Conservation (phyloP, 2,329 filamentous ascomycete species). For the Alternaria sp. region DNA sequence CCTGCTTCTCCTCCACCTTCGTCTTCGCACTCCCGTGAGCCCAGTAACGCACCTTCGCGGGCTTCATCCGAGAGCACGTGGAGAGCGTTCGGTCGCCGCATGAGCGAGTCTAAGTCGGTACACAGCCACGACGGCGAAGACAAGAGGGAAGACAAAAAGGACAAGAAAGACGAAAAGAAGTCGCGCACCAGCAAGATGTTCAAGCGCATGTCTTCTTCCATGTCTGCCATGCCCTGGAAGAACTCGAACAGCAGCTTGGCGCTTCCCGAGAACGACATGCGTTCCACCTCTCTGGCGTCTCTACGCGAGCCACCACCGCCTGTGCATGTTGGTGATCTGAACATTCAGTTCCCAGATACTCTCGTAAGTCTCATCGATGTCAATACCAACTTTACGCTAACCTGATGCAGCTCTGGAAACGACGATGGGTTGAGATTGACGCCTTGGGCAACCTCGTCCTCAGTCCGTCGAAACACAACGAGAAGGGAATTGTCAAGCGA, state of each 20-base stretch:
- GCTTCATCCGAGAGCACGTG: constrained; percentile 51
- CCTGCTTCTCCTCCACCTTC: constrained; percentile 40
- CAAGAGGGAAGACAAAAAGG: constrained; percentile 51
- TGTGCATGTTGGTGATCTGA: constrained; percentile 84
- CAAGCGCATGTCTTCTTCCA: constrained; percentile 69
- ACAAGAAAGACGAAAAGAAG: constrained; percentile 62
- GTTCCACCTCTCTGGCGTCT: constrained; percentile 32
- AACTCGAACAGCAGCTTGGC: constrained; percentile 50
- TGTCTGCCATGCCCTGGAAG: constrained; percentile 60
- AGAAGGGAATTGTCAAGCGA: constrained; percentile 71
- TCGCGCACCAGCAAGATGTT: constrained; percentile 67
- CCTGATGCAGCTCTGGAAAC: constrained; percentile 77
- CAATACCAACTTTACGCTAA: constrained; percentile 4
- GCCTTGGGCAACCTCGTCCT: constrained; percentile 82
- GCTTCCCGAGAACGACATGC: constrained; percentile 48
- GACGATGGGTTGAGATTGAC: constrained; percentile 85
- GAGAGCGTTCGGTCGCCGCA: constrained; percentile 45
- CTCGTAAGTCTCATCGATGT: constrained; percentile 56
- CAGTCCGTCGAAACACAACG: constrained; percentile 69
- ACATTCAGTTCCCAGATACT: constrained; percentile 96
- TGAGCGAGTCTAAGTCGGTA: constrained; percentile 45
- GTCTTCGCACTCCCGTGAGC: constrained; percentile 41
- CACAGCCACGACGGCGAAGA: constrained; percentile 49
- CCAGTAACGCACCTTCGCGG: constrained; percentile 37
- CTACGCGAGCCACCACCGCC: constrained; percentile 58